phyloP scores from a whole-genome alignment of 2,329 filamentous ascomycete species.

The Apiospora marii region DNA sequence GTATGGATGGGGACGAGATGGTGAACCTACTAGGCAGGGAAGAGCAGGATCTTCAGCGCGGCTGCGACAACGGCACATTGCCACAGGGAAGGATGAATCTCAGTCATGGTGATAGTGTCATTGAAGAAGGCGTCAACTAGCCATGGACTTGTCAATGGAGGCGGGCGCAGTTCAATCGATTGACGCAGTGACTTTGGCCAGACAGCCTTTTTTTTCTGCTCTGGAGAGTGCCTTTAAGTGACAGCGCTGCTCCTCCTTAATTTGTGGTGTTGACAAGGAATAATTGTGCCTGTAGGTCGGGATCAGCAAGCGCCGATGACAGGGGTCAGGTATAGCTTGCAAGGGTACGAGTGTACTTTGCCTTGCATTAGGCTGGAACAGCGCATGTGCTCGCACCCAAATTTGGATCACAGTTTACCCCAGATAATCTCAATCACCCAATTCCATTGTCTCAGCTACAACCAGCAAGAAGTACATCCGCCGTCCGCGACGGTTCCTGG shows the following conservation, averaged over 20 bases:
- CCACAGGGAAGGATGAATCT: slow-evolving; percentile 83
- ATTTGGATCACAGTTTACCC: slow-evolving; percentile 20
- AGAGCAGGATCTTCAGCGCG: slow-evolving; percentile 89
- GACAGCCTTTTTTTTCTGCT: neutral
- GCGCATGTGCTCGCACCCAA: neutral
- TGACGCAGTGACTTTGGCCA: neutral
- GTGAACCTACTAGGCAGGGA: slow-evolving; percentile 86
- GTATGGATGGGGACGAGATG: neutral
- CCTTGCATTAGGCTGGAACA: neutral
- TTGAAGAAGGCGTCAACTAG: slow-evolving; percentile 14
- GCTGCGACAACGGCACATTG: slow-evolving; percentile 88
- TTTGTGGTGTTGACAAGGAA: slow-evolving; percentile 6
- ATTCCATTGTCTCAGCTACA: slow-evolving; percentile 5
- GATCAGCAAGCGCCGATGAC: slow-evolving; percentile 9
- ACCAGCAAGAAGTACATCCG: neutral
- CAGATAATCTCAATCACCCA: neutral
- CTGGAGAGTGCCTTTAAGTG: neutral
- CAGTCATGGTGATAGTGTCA: slow-evolving; percentile 66
- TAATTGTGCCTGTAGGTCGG: slow-evolving; percentile 5
- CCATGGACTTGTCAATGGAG: neutral
- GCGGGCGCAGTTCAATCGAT: neutral
- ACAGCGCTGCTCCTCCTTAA: neutral
- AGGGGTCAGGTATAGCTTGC: neutral
- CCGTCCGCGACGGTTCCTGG: neutral
- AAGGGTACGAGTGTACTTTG: neutral